Percentiles rank a stretch among this genome's conserved stretches.
Evolutionary conservation across 495 filamentous ascomycete species (phyloP).

Genomic region (Neurospora discreta): DNA sequence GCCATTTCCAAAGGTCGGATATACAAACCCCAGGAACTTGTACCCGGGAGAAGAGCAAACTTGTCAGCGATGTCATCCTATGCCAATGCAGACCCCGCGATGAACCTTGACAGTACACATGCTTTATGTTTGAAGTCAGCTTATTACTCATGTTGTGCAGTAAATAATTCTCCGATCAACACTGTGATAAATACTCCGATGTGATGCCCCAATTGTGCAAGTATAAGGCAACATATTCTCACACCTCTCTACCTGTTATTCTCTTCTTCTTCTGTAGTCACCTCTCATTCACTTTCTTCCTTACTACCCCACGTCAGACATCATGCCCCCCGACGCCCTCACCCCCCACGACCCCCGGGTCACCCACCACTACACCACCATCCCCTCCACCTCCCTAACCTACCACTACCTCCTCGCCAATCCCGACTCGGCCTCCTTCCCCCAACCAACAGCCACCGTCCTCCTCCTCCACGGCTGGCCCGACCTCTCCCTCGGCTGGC

Average conservation of each 20-base stretch:
- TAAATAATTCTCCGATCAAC: background rate
- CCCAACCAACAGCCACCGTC: background rate
- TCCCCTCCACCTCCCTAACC: background rate
- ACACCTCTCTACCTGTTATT: background rate
- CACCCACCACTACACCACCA: background rate
- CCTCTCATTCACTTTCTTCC: background rate
- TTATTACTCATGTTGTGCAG: background rate
- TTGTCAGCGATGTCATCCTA: background rate
- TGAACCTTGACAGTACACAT: background rate
- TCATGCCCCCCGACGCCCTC: background rate
- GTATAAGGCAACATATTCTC: background rate
- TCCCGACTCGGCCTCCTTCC: too few relatives aligned
- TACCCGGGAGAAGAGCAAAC: background rate
- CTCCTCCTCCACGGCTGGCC: conserved; percentile 16
- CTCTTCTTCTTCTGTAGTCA: background rate
- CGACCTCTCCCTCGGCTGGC: conserved; percentile 66
- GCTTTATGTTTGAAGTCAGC: background rate
- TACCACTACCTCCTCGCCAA: background rate
- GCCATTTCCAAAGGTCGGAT: background rate
- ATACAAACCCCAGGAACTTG: background rate
- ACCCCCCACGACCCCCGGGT: background rate
- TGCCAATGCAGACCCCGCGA: background rate
- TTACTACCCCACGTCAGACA: background rate
- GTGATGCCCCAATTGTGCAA: too few relatives aligned
- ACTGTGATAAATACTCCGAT: background rate